Evolutionary conservation across 768 basidiomycete genomes (phyloP), one percentile per base, ranked within the genome.

Genomic region (Imleria badia): DNA sequence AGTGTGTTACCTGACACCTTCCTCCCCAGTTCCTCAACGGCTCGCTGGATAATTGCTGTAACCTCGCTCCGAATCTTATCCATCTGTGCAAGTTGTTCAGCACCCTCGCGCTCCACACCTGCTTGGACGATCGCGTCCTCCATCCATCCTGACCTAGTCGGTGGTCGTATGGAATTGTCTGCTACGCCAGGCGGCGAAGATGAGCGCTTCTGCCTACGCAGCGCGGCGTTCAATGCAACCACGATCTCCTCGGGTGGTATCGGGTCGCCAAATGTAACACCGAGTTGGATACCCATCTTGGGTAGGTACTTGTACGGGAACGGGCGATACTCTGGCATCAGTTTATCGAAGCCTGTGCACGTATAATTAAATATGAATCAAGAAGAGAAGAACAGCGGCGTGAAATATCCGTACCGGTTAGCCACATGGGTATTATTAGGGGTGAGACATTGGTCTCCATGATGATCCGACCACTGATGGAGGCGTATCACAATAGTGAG

Each of bases 391-490:
- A n/a, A 26, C 6, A 14, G 14, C 3, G 17, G 20, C 10, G 34
- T 34, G 15, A 10, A 30, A 29, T 11, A 42, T 41, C 54, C 75
- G n/a, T 48, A 81, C 87, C 86, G n/a, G 89, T 87, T 13, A 98
- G 75, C 93, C 93, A 98, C 80, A 97, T 90, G 3, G 95, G 95
- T 58, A 98, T 86, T 54, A 97, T 83, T 20, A 85, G 70, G 3
- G 95, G 95, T 41, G 83, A 79, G n/a, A 75, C 63, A 14, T 75
- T 68, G 10, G 78, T 74, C 52, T 86, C 83, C 81, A 86, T 94
- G 41, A 98, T 66, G 33, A 97, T 88, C 23, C 94, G 81, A 36
- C 91, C 91, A 26, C 93, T 95, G 64, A 35, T 41, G 19, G 11
- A 26, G 42, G 42, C 22, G 44, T 33, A 41, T 57, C 38, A 52